A percentile compares a stretch with the other conserved stretches of the same genome.
phyloP scores from a whole-genome alignment of 2,329 filamentous ascomycete species.

The Diaporthe capsici region DNA sequence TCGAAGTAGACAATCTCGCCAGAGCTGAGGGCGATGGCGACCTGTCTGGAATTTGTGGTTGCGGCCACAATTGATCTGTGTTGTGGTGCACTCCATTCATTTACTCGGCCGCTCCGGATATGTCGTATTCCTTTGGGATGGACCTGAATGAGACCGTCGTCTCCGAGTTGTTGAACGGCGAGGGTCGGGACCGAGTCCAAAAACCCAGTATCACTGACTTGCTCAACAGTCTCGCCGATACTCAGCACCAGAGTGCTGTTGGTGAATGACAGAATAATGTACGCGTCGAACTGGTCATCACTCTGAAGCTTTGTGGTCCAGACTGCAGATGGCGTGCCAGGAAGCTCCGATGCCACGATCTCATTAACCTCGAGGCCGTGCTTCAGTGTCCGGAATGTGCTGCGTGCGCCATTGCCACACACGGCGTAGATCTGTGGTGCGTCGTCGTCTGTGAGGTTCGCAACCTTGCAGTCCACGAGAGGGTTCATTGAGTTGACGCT shows the following conservation, averaged over 20 bases:
- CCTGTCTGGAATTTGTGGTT: constrained; percentile 92
- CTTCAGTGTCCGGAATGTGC: constrained; percentile 91
- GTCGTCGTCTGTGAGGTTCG: constrained; percentile 91
- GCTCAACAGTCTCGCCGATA: constrained; percentile 96
- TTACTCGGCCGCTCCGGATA: constrained; percentile 83
- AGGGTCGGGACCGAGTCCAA: constrained; percentile 89
- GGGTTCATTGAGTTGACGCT: constrained; percentile 92
- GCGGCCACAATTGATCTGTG: constrained; percentile 96
- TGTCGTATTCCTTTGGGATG: constrained; percentile 97
- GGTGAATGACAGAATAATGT: constrained; percentile 94
- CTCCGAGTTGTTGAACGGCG: constrained; percentile 93
- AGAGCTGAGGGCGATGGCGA: constrained; percentile 93
- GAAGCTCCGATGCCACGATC: constrained; percentile 93
- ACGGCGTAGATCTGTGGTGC: constrained; percentile 97
- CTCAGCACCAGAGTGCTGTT: constrained; percentile 93
- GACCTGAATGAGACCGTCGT: constrained; percentile 92
- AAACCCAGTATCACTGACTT: constrained; percentile 95
- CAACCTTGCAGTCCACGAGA: constrained; percentile 90
- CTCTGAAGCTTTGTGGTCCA: constrained; percentile 94
- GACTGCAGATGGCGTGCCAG: constrained; percentile 88
- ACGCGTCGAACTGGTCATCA: constrained; percentile 89
- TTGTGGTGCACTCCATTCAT: constrained; percentile 94
- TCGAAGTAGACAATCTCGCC: constrained; percentile 99
- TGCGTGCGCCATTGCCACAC: constrained; percentile 89
- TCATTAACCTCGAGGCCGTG: constrained; percentile 95